Conservation (phyloP, 768 basidiomycete genomes). For the Kwoniella newhampshirensis region DNA sequence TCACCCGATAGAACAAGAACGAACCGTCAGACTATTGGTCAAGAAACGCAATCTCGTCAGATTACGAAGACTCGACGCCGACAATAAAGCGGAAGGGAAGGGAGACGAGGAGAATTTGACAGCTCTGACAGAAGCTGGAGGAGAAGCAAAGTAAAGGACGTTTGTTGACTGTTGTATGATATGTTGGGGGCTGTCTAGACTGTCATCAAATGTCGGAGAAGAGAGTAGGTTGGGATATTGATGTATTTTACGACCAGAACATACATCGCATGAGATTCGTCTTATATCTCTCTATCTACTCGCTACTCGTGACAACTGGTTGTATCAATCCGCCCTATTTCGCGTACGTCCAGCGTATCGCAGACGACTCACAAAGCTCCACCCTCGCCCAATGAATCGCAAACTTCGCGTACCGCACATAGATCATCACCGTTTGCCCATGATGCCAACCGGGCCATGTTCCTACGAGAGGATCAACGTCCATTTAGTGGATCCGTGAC, state of each 20-base stretch:
- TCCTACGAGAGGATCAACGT: constrained; percentile 14
- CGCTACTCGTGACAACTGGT: too few species aligned
- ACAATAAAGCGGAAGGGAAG: constrained; percentile 19
- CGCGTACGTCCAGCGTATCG: too few species aligned
- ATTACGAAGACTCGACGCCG: constrained; percentile 39
- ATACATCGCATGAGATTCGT: too few species aligned
- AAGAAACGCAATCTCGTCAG: constrained; percentile 50
- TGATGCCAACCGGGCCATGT: constrained; percentile 42
- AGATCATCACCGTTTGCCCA: constrained; percentile 33
- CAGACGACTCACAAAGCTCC: too few species aligned
- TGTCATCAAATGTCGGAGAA: too few species aligned
- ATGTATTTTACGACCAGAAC: not conserved
- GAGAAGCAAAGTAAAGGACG: too few species aligned
- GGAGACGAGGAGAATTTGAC: constrained; percentile 11
- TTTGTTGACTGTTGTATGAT: too few species aligned
- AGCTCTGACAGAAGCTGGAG: constrained; percentile 14
- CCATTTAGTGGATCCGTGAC: not conserved
- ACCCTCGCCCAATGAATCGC: too few species aligned
- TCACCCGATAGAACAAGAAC: constrained; percentile 62
- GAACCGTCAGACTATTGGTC: constrained; percentile 61
- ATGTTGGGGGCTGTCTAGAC: too few species aligned
- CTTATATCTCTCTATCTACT: too few species aligned
- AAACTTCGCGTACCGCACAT: not conserved
- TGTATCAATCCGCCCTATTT: too few species aligned
- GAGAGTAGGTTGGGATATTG: not conserved